Evolutionary conservation across 345 rosid species (phyloP).

Genomic region (Populus tremula): DNA sequence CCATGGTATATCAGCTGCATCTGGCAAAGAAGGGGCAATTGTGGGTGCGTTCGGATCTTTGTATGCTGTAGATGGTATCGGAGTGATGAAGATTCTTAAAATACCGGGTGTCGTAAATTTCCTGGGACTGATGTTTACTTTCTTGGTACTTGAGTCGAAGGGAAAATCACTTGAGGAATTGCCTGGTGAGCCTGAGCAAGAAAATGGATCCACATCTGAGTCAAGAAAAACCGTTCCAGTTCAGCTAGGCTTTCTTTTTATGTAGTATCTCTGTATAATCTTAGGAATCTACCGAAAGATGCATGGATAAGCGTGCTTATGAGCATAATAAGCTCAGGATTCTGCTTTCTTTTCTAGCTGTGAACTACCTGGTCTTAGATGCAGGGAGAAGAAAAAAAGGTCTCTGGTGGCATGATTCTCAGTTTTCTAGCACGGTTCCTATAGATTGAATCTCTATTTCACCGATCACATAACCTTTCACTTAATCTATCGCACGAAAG

Average conservation of each 20-base stretch:
- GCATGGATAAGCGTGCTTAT: not conserved
- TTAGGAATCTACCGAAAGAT: not conserved
- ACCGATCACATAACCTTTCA: not conserved
- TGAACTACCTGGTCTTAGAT: not conserved
- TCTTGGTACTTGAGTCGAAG: conserved; percentile 47
- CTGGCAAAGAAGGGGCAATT: conserved; percentile 69
- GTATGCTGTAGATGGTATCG: conserved; percentile 45
- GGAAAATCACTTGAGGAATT: conserved; percentile 60
- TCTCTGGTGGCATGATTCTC: not conserved
- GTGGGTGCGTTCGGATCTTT: conserved; percentile 74
- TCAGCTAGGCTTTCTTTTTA: conserved; percentile 1
- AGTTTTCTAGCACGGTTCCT: not conserved
- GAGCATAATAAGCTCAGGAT: not conserved
- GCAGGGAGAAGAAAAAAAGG: not conserved
- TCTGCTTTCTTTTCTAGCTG: not conserved
- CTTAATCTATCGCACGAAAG: not conserved
- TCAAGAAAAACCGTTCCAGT: not conserved
- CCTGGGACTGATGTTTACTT: conserved; percentile 39
- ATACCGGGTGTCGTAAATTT: conserved; percentile 41
- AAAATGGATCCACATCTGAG: conserved; percentile 8
- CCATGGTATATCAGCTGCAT: conserved; percentile 74
- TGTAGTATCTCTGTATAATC: not conserved
- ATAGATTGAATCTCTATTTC: not conserved
- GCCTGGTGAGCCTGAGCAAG: conserved; percentile 44
- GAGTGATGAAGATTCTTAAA: conserved; percentile 41